A percentile compares a stretch with the other conserved stretches of the same genome.
Conservation (phyloP, 2,329 filamentous ascomycete genomes). For the Fusarium transvaalense region DNA sequence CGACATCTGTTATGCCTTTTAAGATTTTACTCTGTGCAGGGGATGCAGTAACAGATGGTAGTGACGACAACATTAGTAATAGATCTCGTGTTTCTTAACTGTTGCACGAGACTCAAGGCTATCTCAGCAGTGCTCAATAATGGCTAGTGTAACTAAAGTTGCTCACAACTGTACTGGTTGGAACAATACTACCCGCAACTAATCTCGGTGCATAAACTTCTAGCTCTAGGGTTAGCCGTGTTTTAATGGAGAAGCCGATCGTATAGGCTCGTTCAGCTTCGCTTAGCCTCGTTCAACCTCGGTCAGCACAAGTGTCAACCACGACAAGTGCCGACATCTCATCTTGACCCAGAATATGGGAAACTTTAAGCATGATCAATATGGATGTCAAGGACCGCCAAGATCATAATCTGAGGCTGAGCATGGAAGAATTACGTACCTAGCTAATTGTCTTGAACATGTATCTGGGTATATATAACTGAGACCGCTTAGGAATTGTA, state of each 20-base stretch:
- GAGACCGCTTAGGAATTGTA: not conserved
- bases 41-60: not conserved
- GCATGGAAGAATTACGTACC: not conserved
- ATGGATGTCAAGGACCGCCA: not conserved
- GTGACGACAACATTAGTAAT: not conserved
- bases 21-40: too few species aligned
- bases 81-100: accelerated
- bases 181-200: not conserved
- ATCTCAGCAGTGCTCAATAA: not conserved
- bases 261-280: not conserved
- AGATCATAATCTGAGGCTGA: not conserved
- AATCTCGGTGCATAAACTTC: not conserved
- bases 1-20: constrained; percentile 15
- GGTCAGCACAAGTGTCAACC: not conserved
- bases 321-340: not conserved
- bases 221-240: accelerated
- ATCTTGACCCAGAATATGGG: not conserved
- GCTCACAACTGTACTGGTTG: not conserved
- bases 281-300: not conserved
- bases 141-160: not conserved
- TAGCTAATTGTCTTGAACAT: accelerated
- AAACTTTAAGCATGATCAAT: not conserved
- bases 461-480: not conserved
- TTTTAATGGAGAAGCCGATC: not conserved
- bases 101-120: not conserved